Evolutionary conservation across 176 grass and related monocot genomes (phyloP).

Genomic region (Phragmites australis): DNA sequence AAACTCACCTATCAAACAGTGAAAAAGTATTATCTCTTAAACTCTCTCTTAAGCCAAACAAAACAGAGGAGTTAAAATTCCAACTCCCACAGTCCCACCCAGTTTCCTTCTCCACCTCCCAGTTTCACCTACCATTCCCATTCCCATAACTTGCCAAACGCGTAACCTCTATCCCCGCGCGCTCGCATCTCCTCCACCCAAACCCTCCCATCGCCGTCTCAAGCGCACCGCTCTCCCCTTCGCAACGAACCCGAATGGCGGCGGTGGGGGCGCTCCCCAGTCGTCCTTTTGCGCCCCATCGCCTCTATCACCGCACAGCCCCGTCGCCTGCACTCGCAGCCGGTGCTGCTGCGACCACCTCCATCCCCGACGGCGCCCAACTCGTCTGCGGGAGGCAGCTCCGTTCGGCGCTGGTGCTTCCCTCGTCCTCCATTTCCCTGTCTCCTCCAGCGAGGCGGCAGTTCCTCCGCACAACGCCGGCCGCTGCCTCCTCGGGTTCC

Average conservation of each 20-base stretch:
- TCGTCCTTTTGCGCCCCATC: slow-evolving; percentile 21
- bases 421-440: neutral
- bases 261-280: slow-evolving; percentile 40
- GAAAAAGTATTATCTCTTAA: too few relatives aligned
- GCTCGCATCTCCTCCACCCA: slow-evolving; percentile 27
- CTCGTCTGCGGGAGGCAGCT: slow-evolving; percentile 62
- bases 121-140: too few relatives aligned
- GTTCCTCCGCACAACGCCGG: neutral
- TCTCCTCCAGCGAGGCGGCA: neutral
- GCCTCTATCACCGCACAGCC: neutral
- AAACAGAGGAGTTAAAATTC: too few relatives aligned
- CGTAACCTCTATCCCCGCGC: neutral
- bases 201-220: neutral
- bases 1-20: too few relatives aligned
- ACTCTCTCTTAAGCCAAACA: too few relatives aligned
- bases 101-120: too few relatives aligned
- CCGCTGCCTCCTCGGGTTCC: slow-evolving; percentile 56
- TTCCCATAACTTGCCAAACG: too few relatives aligned
- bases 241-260: slow-evolving; percentile 43
- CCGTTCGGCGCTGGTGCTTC: slow-evolving; percentile 41
- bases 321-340: slow-evolving; percentile 13
- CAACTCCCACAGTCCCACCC: too few relatives aligned
- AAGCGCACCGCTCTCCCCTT: neutral
- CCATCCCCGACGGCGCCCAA: slow-evolving; percentile 46
- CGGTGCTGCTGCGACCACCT: too few relatives aligned